These are phyloP conservation scores for Komagataella pseudopastoris DNA, from an alignment of 805 yeast genomes.

Conservation along the genomic window DNA sequence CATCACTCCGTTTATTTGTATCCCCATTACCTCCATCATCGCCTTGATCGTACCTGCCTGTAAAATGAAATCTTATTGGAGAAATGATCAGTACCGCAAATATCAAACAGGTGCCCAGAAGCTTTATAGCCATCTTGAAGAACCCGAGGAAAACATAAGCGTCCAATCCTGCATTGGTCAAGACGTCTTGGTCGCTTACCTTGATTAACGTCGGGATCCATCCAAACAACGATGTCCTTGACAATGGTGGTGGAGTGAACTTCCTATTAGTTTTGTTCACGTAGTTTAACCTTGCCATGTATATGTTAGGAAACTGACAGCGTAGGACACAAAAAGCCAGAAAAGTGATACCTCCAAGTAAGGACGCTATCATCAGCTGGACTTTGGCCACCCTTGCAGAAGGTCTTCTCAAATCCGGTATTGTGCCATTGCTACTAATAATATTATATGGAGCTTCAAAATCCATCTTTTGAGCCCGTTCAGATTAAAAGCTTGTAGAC, in stretches of 20 bases:
- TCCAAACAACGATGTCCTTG: slow-evolving; percentile 48
- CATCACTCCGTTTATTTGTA: slow-evolving; percentile 1
- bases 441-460: not conserved
- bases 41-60: slow-evolving; percentile 65
- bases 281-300: slow-evolving; percentile 63
- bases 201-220: slow-evolving; percentile 63
- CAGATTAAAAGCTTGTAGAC: not conserved
- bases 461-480: not conserved
- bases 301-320: slow-evolving; percentile 64
- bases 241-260: slow-evolving; percentile 45
- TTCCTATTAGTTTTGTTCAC: slow-evolving; percentile 23
- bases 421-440: not conserved
- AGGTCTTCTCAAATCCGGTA: not conserved
- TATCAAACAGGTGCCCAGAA: slow-evolving; percentile 48
- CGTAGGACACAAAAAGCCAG: slow-evolving; percentile 58
- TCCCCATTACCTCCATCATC: slow-evolving; percentile 19
- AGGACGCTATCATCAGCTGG: slow-evolving; percentile 58
- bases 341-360: slow-evolving; percentile 59
- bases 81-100: slow-evolving; percentile 68
- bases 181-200: slow-evolving; percentile 61
- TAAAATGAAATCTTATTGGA: slow-evolving; percentile 72
- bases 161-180: slow-evolving; percentile 87
- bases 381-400: slow-evolving; percentile 52
- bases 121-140: slow-evolving; percentile 75
- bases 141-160: slow-evolving; percentile 87